Base-by-base conservation (phyloP, 768 basidiomycete species). In the Fomitopsis pulvina region DNA sequence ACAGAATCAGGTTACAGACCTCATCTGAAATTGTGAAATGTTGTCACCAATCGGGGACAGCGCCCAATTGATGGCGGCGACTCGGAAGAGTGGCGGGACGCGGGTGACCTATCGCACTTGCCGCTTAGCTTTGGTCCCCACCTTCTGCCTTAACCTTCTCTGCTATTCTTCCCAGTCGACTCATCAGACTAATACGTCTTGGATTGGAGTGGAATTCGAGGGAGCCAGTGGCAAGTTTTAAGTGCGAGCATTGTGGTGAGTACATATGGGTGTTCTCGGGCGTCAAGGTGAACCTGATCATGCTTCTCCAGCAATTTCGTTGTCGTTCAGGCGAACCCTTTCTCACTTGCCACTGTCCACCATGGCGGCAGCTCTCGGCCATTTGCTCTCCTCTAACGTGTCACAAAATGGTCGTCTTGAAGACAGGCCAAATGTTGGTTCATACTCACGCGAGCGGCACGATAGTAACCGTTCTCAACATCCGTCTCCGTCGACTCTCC, bases 401-500 rank as follows among this genome's bases (percentile, higher is more conserved):
- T n/a, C n/a, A n/a, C n/a, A n/a, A n/a, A n/a, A n/a, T n/a, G 34
- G 34, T 6, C 34, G 34, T 16, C 14, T 37, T 18, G 34, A 37
- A 16, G 34, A 37, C 14, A 6, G 34, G 14, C 34, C 34, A 4
- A 16, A 6, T 16, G 34, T 37, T 5, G 14, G 34, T 4, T 37
- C 34, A 14, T 37, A 18, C 22, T 28, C 55, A 18, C 55, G 55
- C 41, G 48, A 52, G 25, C 54, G 52, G 25, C 51, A 59, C 52
- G 51, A 53, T 25, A 39, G 44, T n/a, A 40, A 50, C 50, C 57
- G 57, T 27, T 41, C 48, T 43, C 53, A 55, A n/a, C 48, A 49
- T 40, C 51, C 47, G 34, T 58, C 57, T 14, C 57, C 55, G 21
- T 48, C 48, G 26, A 51, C 50, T 30, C 41, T 56, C 50, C 57